Conservation (phyloP, 331 rosid genomes). For the Malus hybrid region DNA sequence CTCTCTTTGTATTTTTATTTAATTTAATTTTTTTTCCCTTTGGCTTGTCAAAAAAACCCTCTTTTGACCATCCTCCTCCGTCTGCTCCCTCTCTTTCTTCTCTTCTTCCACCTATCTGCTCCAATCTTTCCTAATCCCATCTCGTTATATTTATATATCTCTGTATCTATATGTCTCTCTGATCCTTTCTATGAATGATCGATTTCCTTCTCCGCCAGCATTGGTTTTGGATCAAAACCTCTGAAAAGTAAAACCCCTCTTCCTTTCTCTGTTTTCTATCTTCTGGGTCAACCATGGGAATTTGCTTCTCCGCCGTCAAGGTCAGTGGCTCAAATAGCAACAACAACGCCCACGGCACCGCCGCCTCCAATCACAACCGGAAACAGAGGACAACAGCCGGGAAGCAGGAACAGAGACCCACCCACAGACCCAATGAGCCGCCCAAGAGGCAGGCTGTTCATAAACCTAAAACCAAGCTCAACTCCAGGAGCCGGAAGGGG, state of each 20-base stretch:
- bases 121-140: constrained; percentile 17
- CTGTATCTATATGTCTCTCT: neutral
- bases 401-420: constrained; percentile 7
- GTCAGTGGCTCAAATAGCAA: constrained; percentile 78
- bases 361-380: constrained; percentile 36
- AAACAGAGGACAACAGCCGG: constrained; percentile 14
- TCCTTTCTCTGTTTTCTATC: neutral
- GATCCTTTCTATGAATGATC: neutral
- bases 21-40: neutral
- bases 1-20: neutral
- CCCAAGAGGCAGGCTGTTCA: neutral
- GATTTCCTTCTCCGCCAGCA: neutral
- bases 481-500: constrained; percentile 29
- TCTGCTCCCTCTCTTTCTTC: constrained; percentile 28
- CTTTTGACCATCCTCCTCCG: constrained; percentile 45
- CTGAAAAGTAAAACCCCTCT: constrained; percentile 4
- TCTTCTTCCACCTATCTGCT: constrained; percentile 47
- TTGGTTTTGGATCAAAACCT: constrained; percentile 27
- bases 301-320: constrained; percentile 61
- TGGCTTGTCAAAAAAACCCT: constrained; percentile 19
- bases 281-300: constrained; percentile 50
- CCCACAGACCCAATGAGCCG: constrained; percentile 19
- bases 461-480: constrained; percentile 19
- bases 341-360: neutral
- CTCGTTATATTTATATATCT: neutral